Evolutionary conservation across 352 stramenopile genomes (phyloP).

Genomic region (Sclerospora graminicola): DNA sequence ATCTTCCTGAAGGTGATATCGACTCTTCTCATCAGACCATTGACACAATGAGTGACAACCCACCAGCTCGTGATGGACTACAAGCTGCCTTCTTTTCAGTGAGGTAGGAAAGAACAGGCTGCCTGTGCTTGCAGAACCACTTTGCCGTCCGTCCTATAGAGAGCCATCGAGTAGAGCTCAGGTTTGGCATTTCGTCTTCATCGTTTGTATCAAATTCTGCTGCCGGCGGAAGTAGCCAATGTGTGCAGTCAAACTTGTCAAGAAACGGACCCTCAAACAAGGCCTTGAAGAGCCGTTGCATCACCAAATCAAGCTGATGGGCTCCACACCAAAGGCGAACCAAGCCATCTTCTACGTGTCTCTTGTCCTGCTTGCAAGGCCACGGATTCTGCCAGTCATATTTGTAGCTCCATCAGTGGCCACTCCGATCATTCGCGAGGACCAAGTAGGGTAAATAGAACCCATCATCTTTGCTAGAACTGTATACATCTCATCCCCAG

Average conservation of each 20-base stretch:
- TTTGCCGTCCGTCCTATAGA: too few species aligned
- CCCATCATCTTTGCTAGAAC: neutral
- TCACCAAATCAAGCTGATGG: neutral
- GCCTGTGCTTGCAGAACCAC: too few species aligned
- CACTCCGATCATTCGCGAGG: too few species aligned
- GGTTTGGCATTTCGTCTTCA: neutral
- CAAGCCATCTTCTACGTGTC: neutral
- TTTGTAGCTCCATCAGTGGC: neutral
- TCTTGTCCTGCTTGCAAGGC: neutral
- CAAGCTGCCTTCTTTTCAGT: neutral
- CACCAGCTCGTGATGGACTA: neutral
- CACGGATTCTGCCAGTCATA: neutral
- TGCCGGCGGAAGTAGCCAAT: neutral
- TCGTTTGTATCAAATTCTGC: neutral
- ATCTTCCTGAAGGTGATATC: neutral
- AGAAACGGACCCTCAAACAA: neutral
- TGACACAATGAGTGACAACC: too few species aligned
- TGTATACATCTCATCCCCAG: neutral
- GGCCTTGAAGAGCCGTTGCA: too few species aligned
- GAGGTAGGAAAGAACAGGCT: neutral
- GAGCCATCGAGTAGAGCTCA: too few species aligned
- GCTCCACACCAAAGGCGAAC: neutral
- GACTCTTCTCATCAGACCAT: neutral
- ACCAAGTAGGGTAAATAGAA: neutral
- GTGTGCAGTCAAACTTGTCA: neutral